Evolutionary conservation across 306 rosid species (phyloP).

Genomic region (Urtica urens): DNA sequence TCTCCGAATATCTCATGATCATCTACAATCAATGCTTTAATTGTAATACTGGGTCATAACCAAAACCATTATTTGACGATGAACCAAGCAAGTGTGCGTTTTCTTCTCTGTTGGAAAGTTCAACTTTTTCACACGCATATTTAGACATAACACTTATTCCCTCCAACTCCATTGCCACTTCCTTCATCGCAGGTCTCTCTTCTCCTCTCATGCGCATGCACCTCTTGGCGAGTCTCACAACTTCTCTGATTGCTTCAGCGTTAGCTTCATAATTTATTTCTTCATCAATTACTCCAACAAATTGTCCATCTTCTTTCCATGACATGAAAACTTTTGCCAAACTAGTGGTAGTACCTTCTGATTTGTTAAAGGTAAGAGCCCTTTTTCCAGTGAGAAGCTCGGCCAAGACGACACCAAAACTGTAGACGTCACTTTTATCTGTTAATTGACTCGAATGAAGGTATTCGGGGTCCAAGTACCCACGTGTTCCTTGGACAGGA

Average conservation of each 20-base stretch:
- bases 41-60: not conserved
- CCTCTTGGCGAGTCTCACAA: constrained; percentile 4
- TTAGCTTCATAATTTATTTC: not conserved
- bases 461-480: constrained; percentile 14
- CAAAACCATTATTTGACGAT: not conserved
- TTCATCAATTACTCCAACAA: not conserved
- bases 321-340: not conserved
- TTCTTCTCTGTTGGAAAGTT: not conserved
- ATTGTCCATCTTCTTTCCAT: not conserved
- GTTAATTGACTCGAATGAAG: not conserved
- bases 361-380: not conserved
- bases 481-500: constrained; percentile 11
- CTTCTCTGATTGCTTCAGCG: not conserved
- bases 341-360: not conserved
- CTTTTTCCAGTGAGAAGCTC: constrained; percentile 10
- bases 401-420: constrained; percentile 9
- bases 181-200: constrained; percentile 1
- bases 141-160: not conserved
- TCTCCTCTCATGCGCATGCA: constrained; percentile 7
- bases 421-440: constrained; percentile 10
- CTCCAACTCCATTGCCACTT: constrained; percentile 13
- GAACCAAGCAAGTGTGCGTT: not conserved
- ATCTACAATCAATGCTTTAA: too few species aligned
- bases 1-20: too few species aligned
- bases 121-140: constrained; percentile 5